Conservation (phyloP, 306 rosid species). For the Luffa aegyptiaca region DNA sequence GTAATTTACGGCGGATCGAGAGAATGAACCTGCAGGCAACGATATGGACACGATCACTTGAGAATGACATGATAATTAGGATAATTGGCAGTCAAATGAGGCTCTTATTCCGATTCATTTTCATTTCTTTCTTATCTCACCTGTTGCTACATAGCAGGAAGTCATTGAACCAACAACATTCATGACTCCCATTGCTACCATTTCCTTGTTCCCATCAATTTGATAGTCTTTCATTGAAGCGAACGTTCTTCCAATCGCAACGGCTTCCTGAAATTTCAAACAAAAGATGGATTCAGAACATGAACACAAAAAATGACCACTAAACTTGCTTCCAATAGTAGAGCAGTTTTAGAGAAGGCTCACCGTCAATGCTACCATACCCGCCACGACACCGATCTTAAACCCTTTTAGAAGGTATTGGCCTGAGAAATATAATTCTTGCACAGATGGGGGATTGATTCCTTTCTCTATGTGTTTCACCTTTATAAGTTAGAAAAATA, state of each 20-base stretch:
- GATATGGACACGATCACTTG: background rate
- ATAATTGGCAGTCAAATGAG: background rate
- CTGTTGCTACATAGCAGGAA: slow-evolving; percentile 93
- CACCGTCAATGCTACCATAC: slow-evolving; percentile 81
- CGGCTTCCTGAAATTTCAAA: slow-evolving; percentile 55
- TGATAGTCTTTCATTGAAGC: slow-evolving; percentile 94
- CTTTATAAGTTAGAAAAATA: slow-evolving; percentile 26
- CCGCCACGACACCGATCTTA: slow-evolving; percentile 78
- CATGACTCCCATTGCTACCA: slow-evolving; percentile 94
- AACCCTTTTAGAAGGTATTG: slow-evolving; percentile 63
- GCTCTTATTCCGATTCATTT: background rate
- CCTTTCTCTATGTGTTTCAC: slow-evolving; percentile 72
- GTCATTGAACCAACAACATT: slow-evolving; percentile 86
- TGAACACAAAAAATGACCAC: background rate
- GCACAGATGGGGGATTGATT: slow-evolving; percentile 77
- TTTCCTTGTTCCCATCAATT: slow-evolving; percentile 94
- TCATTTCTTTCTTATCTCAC: slow-evolving; percentile 26
- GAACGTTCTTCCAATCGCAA: slow-evolving; percentile 95
- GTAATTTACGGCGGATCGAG: slow-evolving; percentile 90
- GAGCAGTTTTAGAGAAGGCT: slow-evolving; percentile 20
- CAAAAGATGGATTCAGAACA: background rate
- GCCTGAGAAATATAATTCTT: slow-evolving; percentile 54
- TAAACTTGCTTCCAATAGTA: background rate
- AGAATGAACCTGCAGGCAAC: slow-evolving; percentile 70
- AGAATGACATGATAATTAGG: slow-evolving; percentile 1